phyloP scores from a whole-genome alignment of 2,329 filamentous ascomycete species.

The Scleromitrula shiraiana region DNA sequence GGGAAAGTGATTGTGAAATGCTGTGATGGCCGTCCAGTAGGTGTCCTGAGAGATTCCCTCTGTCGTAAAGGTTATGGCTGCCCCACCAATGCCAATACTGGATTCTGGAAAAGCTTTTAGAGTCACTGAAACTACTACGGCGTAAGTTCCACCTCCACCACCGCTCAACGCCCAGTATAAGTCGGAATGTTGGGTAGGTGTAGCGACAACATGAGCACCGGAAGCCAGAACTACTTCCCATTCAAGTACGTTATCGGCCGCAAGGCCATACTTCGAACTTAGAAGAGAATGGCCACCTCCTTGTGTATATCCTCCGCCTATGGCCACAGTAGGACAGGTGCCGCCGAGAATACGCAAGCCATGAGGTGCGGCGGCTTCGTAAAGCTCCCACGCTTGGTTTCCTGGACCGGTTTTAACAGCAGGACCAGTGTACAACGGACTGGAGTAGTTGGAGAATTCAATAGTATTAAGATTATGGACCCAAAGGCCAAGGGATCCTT shows the following conservation, averaged over 20 bases:
- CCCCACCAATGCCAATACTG: conserved; percentile 35
- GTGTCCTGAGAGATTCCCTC: conserved; percentile 29
- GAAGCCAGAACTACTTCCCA: conserved; percentile 1
- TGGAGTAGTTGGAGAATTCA: conserved; percentile 27
- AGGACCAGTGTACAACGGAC: conserved; percentile 3
- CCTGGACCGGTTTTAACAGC: conserved; percentile 10
- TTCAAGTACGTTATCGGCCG: not conserved
- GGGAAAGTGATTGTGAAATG: conserved; percentile 39
- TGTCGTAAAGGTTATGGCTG: conserved; percentile 39
- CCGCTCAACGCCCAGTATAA: conserved; percentile 54
- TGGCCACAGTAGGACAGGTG: no score
- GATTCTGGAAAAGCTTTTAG: conserved; percentile 42
- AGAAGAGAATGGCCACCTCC: not conserved
- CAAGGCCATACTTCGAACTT: not conserved
- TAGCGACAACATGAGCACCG: not conserved
- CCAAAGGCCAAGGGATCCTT: conserved; percentile 38
- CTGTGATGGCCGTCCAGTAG: conserved; percentile 42
- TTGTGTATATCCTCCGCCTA: no score
- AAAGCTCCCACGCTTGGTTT: no score
- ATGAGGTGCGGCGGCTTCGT: no score
- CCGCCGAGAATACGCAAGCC: no score
- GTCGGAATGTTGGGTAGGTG: not conserved
- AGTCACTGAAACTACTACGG: conserved; percentile 47
- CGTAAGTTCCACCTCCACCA: conserved; percentile 52
- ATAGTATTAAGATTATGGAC: conserved; percentile 38